These are phyloP conservation scores for Lasiodiplodia citricola DNA, from an alignment of 2,329 filamentous ascomycete genomes.

Conservation along the genomic window DNA sequence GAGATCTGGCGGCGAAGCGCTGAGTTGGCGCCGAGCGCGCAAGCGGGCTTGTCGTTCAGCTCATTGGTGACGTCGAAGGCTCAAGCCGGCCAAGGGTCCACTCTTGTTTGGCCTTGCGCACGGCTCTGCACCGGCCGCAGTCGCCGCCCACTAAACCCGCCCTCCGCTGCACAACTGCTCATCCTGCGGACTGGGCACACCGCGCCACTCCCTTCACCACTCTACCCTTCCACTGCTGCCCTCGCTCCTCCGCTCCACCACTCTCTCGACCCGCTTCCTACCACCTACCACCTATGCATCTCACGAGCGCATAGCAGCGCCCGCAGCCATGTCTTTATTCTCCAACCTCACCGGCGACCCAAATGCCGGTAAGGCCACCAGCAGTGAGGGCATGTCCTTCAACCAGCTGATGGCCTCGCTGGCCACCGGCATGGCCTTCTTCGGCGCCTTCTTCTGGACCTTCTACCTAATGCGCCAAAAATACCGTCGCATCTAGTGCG, in stretches of 20 bases:
- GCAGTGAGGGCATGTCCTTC: constrained; percentile 21
- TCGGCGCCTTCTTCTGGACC: constrained; percentile 39
- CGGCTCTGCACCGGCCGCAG: not conserved
- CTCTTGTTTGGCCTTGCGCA: constrained; percentile 19
- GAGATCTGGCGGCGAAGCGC: not conserved
- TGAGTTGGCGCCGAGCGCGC: constrained; percentile 2
- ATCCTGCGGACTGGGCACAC: not conserved
- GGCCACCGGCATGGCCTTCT: constrained; percentile 11
- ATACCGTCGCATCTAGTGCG: constrained; percentile 81
- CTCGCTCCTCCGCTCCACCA: not conserved
- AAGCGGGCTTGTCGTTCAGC: not conserved
- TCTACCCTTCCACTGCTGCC: not conserved
- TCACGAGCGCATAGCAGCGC: not conserved
- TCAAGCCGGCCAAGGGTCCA: constrained; percentile 1
- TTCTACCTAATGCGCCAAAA: constrained; percentile 81
- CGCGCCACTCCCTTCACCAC: not conserved
- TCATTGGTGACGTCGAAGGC: constrained; percentile 15
- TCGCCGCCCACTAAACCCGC: not conserved
- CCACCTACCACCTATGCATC: constrained; percentile 5
- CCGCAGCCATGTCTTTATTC: constrained; percentile 2
- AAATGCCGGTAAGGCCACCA: constrained; percentile 15
- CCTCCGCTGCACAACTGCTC: not conserved
- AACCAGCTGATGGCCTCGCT: constrained; percentile 22
- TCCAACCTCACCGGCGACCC: not conserved
- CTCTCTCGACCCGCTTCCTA: not conserved